phyloP scores from a whole-genome alignment of 306 rosid genomes.

The Castanopsis chinensis region DNA sequence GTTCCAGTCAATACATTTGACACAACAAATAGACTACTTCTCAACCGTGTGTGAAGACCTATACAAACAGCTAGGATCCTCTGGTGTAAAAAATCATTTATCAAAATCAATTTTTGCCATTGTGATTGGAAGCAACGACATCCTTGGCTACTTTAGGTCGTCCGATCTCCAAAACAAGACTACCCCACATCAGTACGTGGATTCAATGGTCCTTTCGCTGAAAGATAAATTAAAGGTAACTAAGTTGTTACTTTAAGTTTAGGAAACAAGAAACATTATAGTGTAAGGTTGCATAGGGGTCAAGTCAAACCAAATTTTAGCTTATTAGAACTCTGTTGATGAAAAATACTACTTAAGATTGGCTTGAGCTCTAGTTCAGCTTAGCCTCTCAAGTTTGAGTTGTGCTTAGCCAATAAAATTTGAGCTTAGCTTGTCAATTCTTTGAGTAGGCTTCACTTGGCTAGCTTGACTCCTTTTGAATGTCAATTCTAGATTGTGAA shows the following conservation, averaged over 20 bases:
- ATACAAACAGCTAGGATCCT: slow-evolving; percentile 32
- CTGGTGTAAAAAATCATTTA: slow-evolving; percentile 34
- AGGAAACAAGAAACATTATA: too few relatives aligned
- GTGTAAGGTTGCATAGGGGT: too few relatives aligned
- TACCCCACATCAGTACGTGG: slow-evolving; percentile 45
- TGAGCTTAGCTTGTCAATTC: too few relatives aligned
- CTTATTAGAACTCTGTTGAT: too few relatives aligned
- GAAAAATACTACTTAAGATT: too few relatives aligned
- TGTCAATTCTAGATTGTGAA: too few relatives aligned
- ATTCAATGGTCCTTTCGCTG: slow-evolving; percentile 44
- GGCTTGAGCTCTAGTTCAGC: too few relatives aligned
- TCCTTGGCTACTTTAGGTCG: slow-evolving; percentile 52
- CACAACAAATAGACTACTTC: slow-evolving; percentile 53
- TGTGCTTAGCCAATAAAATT: too few relatives aligned
- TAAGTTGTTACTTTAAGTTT: neutral
- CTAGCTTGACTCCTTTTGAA: too few relatives aligned
- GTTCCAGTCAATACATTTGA: slow-evolving; percentile 45
- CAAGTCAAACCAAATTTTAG: too few relatives aligned
- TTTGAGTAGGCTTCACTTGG: too few relatives aligned
- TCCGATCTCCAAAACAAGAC: slow-evolving; percentile 25
- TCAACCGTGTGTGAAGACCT: slow-evolving; percentile 29
- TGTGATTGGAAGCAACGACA: slow-evolving; percentile 77
- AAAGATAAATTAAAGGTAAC: slow-evolving; percentile 58
- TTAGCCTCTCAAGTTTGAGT: too few relatives aligned
- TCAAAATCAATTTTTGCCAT: slow-evolving; percentile 57